Conservation (phyloP, 768 basidiomycete species). For the Hypsizygus marmoreus region DNA sequence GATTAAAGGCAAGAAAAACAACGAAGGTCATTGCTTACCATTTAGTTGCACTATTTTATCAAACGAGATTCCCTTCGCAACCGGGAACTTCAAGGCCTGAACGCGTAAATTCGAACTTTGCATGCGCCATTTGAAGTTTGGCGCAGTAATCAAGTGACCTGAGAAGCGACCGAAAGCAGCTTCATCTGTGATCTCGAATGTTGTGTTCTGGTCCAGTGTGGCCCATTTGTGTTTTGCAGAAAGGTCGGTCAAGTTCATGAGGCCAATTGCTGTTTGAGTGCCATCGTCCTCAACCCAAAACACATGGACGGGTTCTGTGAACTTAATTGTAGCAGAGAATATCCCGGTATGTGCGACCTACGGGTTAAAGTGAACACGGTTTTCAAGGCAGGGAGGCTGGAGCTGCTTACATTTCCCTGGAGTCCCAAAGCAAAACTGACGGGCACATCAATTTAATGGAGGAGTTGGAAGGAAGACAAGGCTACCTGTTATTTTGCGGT, state of each 20-base stretch:
- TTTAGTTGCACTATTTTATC: conserved; percentile 59
- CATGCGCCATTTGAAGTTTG: conserved; percentile 70
- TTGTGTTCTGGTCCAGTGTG: conserved; percentile 58
- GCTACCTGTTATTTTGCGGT: conserved; percentile 61
- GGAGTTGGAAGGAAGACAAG: conserved; percentile 8
- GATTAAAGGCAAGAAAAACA: background rate
- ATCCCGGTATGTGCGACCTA: conserved; percentile 70
- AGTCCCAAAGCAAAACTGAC: conserved; percentile 53
- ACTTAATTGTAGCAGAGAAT: conserved; percentile 62
- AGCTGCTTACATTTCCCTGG: conserved; percentile 50
- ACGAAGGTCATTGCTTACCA: conserved; percentile 34
- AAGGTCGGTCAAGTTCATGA: conserved; percentile 49
- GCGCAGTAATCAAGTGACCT: conserved; percentile 61
- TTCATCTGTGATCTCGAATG: conserved; percentile 58
- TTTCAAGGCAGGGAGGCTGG: background rate
- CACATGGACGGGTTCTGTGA: conserved; percentile 57
- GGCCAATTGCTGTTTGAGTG: conserved; percentile 53
- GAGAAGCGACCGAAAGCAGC: conserved; percentile 65
- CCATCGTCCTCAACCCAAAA: conserved; percentile 55
- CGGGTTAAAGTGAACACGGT: background rate
- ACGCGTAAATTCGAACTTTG: conserved; percentile 57
- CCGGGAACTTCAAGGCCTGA: conserved; percentile 68
- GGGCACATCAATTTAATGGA: conserved; percentile 1
- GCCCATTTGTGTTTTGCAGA: conserved; percentile 57
- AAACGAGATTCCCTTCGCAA: conserved; percentile 65